Percentiles rank a stretch among this genome's conserved stretches.
Evolutionary conservation across 345 rosid genomes (phyloP).

Genomic region (Brassica juncea): DNA sequence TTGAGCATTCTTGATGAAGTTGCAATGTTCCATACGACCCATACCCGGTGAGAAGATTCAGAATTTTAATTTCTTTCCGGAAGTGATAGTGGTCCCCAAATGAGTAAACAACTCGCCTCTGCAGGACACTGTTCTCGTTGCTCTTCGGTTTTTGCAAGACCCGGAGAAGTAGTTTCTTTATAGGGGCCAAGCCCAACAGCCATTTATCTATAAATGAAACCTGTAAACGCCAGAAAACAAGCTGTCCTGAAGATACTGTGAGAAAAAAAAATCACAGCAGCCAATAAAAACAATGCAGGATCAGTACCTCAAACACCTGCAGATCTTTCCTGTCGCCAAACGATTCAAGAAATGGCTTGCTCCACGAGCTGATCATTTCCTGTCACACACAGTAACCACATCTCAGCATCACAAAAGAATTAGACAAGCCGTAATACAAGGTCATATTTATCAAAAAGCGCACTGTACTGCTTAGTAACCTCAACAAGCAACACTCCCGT

Average conservation of each 20-base stretch:
- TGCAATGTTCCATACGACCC: background rate
- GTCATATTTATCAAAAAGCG: background rate
- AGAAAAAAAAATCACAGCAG: background rate
- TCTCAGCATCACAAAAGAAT: background rate
- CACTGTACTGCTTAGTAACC: background rate
- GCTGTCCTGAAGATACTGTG: background rate
- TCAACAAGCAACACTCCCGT: background rate
- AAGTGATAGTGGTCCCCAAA: constrained; percentile 91
- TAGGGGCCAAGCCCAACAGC: constrained; percentile 61
- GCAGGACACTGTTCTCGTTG: constrained; percentile 47
- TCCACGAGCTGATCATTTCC: constrained; percentile 90
- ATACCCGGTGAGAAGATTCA: constrained; percentile 97
- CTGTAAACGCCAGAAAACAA: constrained; percentile 40
- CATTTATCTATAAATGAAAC: constrained; percentile 86
- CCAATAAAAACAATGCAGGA: constrained; percentile 1
- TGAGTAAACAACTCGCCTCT: constrained; percentile 67
- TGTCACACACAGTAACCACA: constrained; percentile 35
- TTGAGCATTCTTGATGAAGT: constrained; percentile 3
- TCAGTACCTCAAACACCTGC: constrained; percentile 78
- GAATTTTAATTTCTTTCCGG: constrained; percentile 73
- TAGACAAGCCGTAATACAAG: background rate
- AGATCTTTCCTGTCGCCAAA: constrained; percentile 58
- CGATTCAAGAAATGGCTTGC: constrained; percentile 61
- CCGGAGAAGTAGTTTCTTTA: constrained; percentile 67
- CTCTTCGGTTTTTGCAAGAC: constrained; percentile 57